phyloP scores from a whole-genome alignment of 371 early-diverging fungal species.

The Phascolomyces articulosus region DNA sequence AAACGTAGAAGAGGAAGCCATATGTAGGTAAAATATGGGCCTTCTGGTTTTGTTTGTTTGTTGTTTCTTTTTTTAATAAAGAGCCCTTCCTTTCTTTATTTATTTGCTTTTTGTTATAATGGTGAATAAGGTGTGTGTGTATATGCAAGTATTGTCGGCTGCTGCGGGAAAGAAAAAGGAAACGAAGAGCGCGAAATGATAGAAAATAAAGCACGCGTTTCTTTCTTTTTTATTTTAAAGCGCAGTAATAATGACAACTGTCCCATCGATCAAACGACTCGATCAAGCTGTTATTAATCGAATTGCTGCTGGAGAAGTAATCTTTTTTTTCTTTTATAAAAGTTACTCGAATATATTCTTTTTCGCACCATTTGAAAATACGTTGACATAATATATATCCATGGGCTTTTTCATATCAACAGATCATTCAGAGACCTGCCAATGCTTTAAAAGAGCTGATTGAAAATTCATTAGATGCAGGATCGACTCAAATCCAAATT shows the following conservation, averaged over 20 bases:
- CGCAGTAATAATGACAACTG: neutral
- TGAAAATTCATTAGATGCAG: slow-evolving; percentile 98
- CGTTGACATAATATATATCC: too few species aligned
- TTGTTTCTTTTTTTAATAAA: too few species aligned
- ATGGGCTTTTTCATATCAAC: neutral
- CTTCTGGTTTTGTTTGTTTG: too few species aligned
- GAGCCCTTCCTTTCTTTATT: too few species aligned
- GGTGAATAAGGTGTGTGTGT: too few species aligned
- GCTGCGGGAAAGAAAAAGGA: neutral
- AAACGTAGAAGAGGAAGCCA: neutral
- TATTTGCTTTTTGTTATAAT: too few species aligned
- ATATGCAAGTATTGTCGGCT: too few species aligned
- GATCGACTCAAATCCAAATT: slow-evolving; percentile 84
- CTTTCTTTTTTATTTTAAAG: too few species aligned
- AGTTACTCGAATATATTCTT: too few species aligned
- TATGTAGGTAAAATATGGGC: too few species aligned
- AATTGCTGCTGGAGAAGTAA: slow-evolving; percentile 96
- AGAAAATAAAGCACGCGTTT: too few species aligned
- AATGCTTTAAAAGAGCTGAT: slow-evolving; percentile 97
- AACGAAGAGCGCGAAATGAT: neutral
- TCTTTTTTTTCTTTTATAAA: neutral
- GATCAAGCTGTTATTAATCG: slow-evolving; percentile 87
- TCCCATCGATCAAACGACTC: slow-evolving; percentile 62
- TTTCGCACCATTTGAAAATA: too few species aligned
- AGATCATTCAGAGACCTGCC: slow-evolving; percentile 93